A percentile compares a stretch with the other conserved stretches of the same genome.
phyloP scores from a whole-genome alignment of 805 yeast species.

The Barnettozyma sp. region DNA sequence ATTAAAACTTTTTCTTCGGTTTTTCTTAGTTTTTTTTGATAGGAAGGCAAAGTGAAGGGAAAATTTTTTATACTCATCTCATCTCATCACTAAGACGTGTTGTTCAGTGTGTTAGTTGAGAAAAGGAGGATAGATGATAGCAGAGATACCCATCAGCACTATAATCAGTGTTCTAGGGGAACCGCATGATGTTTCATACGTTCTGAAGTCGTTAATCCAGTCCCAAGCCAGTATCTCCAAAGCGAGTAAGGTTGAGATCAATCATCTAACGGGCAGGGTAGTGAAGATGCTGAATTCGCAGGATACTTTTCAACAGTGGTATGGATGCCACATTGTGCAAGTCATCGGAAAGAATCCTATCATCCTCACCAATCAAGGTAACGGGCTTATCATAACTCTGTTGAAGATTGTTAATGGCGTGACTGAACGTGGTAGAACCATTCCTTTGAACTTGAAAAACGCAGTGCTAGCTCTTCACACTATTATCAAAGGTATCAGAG shows the following conservation, averaged over 20 bases:
- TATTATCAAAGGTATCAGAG: constrained; percentile 45
- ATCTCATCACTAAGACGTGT: too few species aligned
- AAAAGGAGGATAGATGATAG: too few species aligned
- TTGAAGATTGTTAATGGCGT: constrained; percentile 29
- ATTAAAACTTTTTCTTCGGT: too few species aligned
- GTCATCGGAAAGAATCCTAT: constrained; percentile 21
- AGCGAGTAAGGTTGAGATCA: constrained; percentile 44
- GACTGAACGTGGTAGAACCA: too few species aligned
- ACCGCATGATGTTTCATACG: constrained; percentile 17
- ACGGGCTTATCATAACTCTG: constrained; percentile 30
- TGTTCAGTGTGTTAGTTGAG: too few species aligned
- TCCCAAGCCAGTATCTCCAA: constrained; percentile 28
- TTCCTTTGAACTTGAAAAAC: constrained; percentile 27
- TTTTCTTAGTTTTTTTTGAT: too few species aligned
- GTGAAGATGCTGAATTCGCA: constrained; percentile 29
- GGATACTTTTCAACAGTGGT: constrained; percentile 29
- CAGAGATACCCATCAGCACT: constrained; percentile 23
- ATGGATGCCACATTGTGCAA: constrained; percentile 30
- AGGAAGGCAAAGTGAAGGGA: too few species aligned
- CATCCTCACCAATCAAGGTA: constrained; percentile 31
- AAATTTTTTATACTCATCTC: too few species aligned
- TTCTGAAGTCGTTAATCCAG: constrained; percentile 19
- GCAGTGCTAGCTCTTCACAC: constrained; percentile 26
- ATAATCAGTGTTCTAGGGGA: constrained; percentile 17
- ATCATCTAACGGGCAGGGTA: constrained; percentile 39